These are phyloP conservation scores for Panicum hallii DNA, from an alignment of 202 grass and related monocot species.

Conservation along the genomic window DNA sequence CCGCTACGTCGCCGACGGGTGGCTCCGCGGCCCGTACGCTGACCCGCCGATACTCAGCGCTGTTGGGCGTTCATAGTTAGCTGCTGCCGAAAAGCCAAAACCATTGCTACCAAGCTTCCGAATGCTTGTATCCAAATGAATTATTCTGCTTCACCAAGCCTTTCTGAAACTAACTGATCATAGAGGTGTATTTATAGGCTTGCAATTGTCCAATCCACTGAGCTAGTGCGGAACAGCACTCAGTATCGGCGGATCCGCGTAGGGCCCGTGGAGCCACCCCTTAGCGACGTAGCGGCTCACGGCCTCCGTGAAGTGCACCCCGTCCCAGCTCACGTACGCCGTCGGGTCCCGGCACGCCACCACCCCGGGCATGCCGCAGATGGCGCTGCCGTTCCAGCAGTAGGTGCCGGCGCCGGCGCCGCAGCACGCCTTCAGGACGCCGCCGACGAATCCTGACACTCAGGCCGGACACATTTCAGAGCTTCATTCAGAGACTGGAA, in stretches of 20 bases:
- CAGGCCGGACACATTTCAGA: no score
- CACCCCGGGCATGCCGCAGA: slow-evolving; percentile 50
- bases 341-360: slow-evolving; percentile 45
- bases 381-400: slow-evolving; percentile 45
- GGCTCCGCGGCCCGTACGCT: slow-evolving; percentile 52
- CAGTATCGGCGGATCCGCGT: slow-evolving; percentile 29
- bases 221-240: not conserved
- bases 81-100: no score
- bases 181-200: no score
- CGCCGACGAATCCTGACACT: slow-evolving; percentile 39
- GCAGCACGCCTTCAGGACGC: slow-evolving; percentile 54
- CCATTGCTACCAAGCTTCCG: no score
- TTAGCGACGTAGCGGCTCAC: slow-evolving; percentile 45
- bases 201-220: no score
- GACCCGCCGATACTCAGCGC: not conserved
- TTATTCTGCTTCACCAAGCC: no score
- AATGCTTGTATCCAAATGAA: no score
- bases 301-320: slow-evolving; percentile 66
- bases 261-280: slow-evolving; percentile 58
- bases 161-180: no score
- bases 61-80: no score
- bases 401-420: slow-evolving; percentile 51
- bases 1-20: slow-evolving; percentile 43
- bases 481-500: no score
- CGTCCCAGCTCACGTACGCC: slow-evolving; percentile 58